Evolutionary conservation across 192 early-diverging fungal genomes (phyloP), one percentile per base, ranked within the genome.

Genomic region (Rhizoclosmatium globosum): DNA sequence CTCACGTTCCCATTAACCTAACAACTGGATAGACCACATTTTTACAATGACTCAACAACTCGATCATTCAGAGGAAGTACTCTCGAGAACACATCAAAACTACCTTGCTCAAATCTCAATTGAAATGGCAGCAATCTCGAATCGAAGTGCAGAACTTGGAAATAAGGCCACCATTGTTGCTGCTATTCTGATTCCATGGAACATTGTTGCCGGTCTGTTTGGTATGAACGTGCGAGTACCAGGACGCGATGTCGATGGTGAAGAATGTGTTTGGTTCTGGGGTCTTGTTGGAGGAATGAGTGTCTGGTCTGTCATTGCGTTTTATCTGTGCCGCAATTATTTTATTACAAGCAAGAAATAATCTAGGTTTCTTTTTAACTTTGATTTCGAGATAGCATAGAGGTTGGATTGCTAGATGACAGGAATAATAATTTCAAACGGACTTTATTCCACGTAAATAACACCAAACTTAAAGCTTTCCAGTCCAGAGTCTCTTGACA

Each of bases 91-190:
- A 0, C 94, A 97, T 77, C 85, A 89, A 11, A 95, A 96, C 75
- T 94, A 95, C 70, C 84, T 95, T 64, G 94, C 94, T n/a, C 92
- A 92, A 79, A 89, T 95, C 71, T 89, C 89, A 19, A 88, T 96
- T 23, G 93, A 92, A 53, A 84, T 94, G 74, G 87, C 87, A 4
- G 80, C 84, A 42, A 81, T 85, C 13, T 84, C 92, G 44, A 95
- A 96, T 83, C 79, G 89, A n/a, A 97, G 95, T 2, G 96, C 94
- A 61, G 92, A 94, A 48, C 94, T 95, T 0, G 93, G 97, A 31
- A 92, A 93, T 60, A 91, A 92, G 69, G 88, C 98, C 79, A 97
- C 96, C 0, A 93, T 94, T 3, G 67, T 98, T 65, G 97, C 95
- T 0, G 91, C 90, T 47, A 93, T 99, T 50, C 80, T 99, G 23